Base-by-base conservation (phyloP, 1,284 basidiomycete genomes). In the Porogramme epimiltina region DNA sequence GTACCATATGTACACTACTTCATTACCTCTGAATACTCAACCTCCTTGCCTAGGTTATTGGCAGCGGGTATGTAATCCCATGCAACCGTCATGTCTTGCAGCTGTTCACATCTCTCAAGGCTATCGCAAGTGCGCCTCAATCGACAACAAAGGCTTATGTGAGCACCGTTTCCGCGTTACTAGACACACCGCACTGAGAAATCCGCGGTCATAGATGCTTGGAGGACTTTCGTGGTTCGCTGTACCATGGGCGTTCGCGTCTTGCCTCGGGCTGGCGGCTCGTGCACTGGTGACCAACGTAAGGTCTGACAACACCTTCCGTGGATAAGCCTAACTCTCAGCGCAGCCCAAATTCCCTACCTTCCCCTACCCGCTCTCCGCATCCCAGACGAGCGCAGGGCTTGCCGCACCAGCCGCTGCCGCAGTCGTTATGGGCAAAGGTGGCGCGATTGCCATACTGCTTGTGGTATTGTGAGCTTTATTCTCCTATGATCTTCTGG, bases 191-290 rank as follows among this genome's bases (percentile, higher is more conserved):
- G 19, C 18, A 24, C n/a, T 20, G n/a, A n/a, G n/a, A n/a, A n/a
- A n/a, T 37, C 13, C 31, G 40, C 15, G 20, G 6, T 20, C 33
- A 23, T 45, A 78, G 76, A 79, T 85, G 71, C 70, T 85, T 13
- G 84, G 83, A 11, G 83, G 81, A 4, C 61, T 81, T 22, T 81
- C 81, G 0, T 85, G 84, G 83, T 84, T 84, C 51, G 78, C 80
- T 3, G 78, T 85, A 3, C 82, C 82, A 4, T 81, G 79, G 66
- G 73, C 76, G 0, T 83, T 83, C 57, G 81, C 78, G 2, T 81
- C 81, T 23, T 79, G 78, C 47, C 69, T 84, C 47, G 83, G 82
- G 6, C 69, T 84, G 6, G 74, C 77, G 18, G 80, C 80, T 0
- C 69, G 80, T n/a, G 81, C 76, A 0, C 70, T 84, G 16, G 62